These are phyloP conservation scores for Phytophthora hybrid DNA, from an alignment of 352 stramenopile genomes.

Conservation along the genomic window DNA sequence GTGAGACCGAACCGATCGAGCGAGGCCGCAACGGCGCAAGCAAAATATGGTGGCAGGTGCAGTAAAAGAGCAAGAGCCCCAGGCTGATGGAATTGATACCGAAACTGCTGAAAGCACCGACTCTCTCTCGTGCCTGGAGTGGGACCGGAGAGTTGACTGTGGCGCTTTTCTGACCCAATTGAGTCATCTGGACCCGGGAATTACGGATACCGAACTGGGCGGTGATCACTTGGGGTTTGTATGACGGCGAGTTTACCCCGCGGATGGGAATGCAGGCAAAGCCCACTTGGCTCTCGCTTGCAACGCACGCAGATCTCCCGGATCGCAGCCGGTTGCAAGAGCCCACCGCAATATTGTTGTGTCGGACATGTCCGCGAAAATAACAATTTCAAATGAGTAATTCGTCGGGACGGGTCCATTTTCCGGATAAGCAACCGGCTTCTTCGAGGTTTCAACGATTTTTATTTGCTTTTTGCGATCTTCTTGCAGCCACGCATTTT, in stretches of 20 bases:
- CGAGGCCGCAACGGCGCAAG: constrained; percentile 16
- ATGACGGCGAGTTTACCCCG: background rate
- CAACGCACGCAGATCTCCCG: constrained; percentile 30
- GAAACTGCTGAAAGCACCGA: constrained; percentile 39
- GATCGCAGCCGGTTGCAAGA: constrained; percentile 26
- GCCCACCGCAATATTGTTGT: constrained; percentile 1
- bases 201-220: constrained; percentile 30
- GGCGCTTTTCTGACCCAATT: background rate
- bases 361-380: constrained; percentile 9
- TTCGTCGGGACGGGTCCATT: background rate
- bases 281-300: constrained; percentile 22
- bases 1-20: constrained; percentile 33
- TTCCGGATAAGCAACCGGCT: constrained; percentile 26
- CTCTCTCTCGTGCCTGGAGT: constrained; percentile 29
- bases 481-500: constrained; percentile 2
- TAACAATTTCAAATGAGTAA: background rate
- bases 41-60: background rate
- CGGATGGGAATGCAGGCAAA: constrained; percentile 8
- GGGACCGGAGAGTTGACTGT: constrained; percentile 24
- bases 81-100: constrained; percentile 28
- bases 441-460: background rate
- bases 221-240: background rate
- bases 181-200: constrained; percentile 18
- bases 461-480: constrained; percentile 4
- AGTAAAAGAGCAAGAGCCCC: constrained; percentile 23